Evolutionary conservation across 192 early-diverging fungal genomes (phyloP), one percentile per base, ranked within the genome.

Genomic region (Backusella tarrabulga): DNA sequence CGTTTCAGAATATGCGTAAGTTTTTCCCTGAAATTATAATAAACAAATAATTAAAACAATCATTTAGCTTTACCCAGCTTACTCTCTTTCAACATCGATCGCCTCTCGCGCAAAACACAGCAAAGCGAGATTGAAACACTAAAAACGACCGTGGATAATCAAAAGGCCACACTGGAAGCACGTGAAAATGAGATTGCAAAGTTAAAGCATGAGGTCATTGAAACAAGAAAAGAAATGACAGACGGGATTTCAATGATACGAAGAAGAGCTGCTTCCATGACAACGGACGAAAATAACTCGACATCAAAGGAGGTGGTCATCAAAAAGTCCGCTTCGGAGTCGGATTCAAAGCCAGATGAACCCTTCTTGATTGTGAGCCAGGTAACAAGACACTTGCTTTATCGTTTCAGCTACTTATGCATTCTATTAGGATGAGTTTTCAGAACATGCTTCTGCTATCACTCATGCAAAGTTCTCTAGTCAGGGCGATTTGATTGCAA

Each of bases 1-100:
- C 89, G 17, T 89, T 91, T 73, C 87, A 88, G 67, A 85, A 91
- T 67, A 90, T 91, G 89, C 88, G 90, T 88, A 86, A 81, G 88
- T 79, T 36, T 21, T 19, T 67, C 2, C 2, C 23, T 19, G 15
- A 15, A n/a, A 41, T 19, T 41, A 44, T 9, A 21, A 15, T 26
- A 15, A 38, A 34, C 0, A 15, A 56, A 23, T 29, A 32, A 19
- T 9, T 32, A 34, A 75, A 40, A 23, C 34, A 21, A 6, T 14
- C 2, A 32, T 38, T 38, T 41, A 90, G 89, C 89, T 19, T 44
- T 88, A 15, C 89, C 89, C 17, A 88, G 86, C 76, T 69, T 90
- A 42, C 70, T 90, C 8, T 82, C 85, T 32, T 87, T 90, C 66
- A 90, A 88, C 75, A 70, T 88, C 36, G 89, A 90, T 42, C 79